Evolutionary conservation across 441 rosid genomes (phyloP).

Genomic region (Euphorbia corollata): DNA sequence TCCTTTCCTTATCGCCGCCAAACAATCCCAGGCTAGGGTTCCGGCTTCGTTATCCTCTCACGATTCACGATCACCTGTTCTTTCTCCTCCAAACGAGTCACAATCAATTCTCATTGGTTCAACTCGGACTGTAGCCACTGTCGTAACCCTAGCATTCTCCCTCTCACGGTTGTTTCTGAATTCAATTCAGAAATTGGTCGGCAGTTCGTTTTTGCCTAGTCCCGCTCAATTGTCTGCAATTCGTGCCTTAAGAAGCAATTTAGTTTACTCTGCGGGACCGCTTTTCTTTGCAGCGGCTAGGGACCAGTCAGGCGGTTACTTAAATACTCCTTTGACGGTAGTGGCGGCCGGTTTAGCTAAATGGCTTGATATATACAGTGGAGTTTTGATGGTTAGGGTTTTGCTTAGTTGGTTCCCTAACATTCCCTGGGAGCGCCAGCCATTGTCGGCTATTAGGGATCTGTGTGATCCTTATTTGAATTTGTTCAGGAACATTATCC

Average conservation of each 20-base stretch:
- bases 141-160: slow-evolving; percentile 29
- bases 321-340: slow-evolving; percentile 71
- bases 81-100: background rate
- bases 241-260: slow-evolving; percentile 27
- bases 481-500: slow-evolving; percentile 73
- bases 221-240: slow-evolving; percentile 20
- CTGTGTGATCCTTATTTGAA: slow-evolving; percentile 78
- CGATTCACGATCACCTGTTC: slow-evolving; percentile 3
- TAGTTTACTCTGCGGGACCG: slow-evolving; percentile 27
- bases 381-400: slow-evolving; percentile 79
- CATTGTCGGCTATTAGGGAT: slow-evolving; percentile 67
- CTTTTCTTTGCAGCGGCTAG: slow-evolving; percentile 56
- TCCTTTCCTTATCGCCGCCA: background rate
- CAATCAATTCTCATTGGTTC: slow-evolving; percentile 27
- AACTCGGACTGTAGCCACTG: slow-evolving; percentile 47
- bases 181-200: slow-evolving; percentile 27
- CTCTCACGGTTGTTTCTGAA: slow-evolving; percentile 26
- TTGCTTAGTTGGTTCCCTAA: slow-evolving; percentile 92
- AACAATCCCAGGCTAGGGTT: slow-evolving; percentile 3
- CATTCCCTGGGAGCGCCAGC: slow-evolving; percentile 81
- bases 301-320: slow-evolving; percentile 39
- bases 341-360: slow-evolving; percentile 74
- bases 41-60: slow-evolving; percentile 3
- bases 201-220: slow-evolving; percentile 14
- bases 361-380: slow-evolving; percentile 83